Evolutionary conservation across 2,329 filamentous ascomycete genomes (phyloP), one percentile per base, ranked within the genome.

Genomic region (Fusarium sterilihyphosum): DNA sequence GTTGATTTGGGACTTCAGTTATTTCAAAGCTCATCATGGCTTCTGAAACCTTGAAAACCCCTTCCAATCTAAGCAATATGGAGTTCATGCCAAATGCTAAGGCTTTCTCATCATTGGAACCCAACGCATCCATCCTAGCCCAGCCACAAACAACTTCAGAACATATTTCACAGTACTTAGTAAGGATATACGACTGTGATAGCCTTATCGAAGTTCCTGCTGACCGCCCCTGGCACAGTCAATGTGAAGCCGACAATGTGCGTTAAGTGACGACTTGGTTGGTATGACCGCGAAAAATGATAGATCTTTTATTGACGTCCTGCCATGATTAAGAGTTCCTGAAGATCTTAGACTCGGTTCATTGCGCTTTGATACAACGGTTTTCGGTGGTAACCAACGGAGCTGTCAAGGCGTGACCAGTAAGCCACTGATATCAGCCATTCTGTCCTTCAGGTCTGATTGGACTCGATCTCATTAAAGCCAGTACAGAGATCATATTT

Each of bases 391-490:
- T 38, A 46, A 62, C 24, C 59, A 50, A 12, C 37, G 64, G 46
- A 38, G 26, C 37, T 49, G 14, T 40, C 18, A 26, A 59, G 40
- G 43, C 38, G 44, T 43, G 41, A 31, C 38, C 37, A 67, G 54
- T 68, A 53, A 44, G 61, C 60, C 29, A 43, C 46, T 43, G 43
- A 43, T 41, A 26, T 67, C 65, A 46, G 52, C 33, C 49, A 70
- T 62, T 57, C 61, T 65, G 62, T 56, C 49, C 52, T 71, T 46
- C 54, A 53, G 37, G 53, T 54, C 64, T 70, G 70, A 66, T 75
- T 76, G 49, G 76, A 71, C 71, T 70, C 52, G 63, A 68, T 73
- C 60, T 64, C 67, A 73, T 70, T 64, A 65, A 70, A 29, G 52
- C 31, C 47, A 46, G 72, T 72, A 73, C 63, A 68, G 67, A 62